Base-by-base conservation (phyloP, 208 protist species). In the Balamuthia mandrillaris region DNA sequence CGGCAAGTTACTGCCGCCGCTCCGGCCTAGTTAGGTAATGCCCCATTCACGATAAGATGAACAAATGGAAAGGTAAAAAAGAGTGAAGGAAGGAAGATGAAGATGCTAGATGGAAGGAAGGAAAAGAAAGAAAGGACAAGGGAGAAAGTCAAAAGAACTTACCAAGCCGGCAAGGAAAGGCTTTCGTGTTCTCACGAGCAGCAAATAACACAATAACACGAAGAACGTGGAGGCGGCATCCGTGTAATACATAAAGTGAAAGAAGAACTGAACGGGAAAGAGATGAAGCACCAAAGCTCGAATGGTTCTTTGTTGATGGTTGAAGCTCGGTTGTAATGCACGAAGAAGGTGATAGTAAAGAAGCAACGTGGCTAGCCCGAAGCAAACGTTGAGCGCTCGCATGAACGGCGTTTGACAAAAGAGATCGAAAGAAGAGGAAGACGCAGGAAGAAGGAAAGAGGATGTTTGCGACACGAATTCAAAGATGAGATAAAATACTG, bases 171-270 rank as follows among this genome's bases (percentile, higher is more conserved):
- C 61, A 7, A 81, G 72, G 10, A 51, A 45, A 21, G 31, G 21
- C 18, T 39, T n/a, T n/a, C n/a, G n/a, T 58, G 47, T 85, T 37
- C 21, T 31, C 37, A 1, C 51, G 61, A 2, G 81, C 21, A 85
- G 44, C 16, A 42, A 65, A 37, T 78, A 61, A 49, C 61, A 74
- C 12, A 85, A 27, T 12, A 85, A 54, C 0, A 85, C 47, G 42
- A 74, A 78, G 45, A 78, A 78, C 0, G 63, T 74, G 3, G 83
- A 81, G 41, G 21, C 51, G 0, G 54, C 47, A 51, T 87, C 83
- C 21, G 83, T 87, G 70, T 87, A 87, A 45, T 87, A 87, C 24
- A 87, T 51, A 49, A 87, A 87, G 58, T 81, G 52, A 58, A 82
- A 87, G 58, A 87, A 82, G 58, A 82, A 82, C 24, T 68, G 81